Base-by-base conservation (phyloP, 768 basidiomycete species). In the Pilatotrama ljubarskyi region DNA sequence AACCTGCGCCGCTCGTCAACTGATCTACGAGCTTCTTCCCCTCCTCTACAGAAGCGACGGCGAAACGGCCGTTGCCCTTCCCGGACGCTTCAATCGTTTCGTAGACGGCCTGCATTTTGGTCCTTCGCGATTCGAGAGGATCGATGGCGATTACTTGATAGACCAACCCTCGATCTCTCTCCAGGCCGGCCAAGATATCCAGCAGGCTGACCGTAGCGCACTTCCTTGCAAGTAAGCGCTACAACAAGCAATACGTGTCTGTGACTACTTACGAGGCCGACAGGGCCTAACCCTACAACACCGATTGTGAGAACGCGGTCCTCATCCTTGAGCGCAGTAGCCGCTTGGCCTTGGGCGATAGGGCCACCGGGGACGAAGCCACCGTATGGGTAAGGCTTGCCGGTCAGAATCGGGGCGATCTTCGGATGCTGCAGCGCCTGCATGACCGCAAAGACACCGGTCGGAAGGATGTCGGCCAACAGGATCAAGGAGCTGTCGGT, bases 401-500 rank as follows among this genome's bases (percentile, higher is more conserved):
- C 84, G 0, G 79, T 83, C 49, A 89, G 64, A 24, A 87, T 76
- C 9, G 88, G 83, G 18, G 78, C 74, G 5, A 85, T 75, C 73
- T 91, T 92, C 4, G 88, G 85, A 66, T 92, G 89, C 58, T 84
- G 83, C 58, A 91, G 66, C 2, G 84, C 84, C 69, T 91, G 90
- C 58, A 85, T 68, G 2, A 86, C 86, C 9, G 90, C 90, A 66
- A 90, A 92, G 15, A 88, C 82, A 4, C 89, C 90, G 0, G 91
- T 92, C 3, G 91, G 91, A 14, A 91, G 78, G 66, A 91, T 90
- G 66, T 92, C 91, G 10, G 87, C 86, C 8, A 92, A 76, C 55
- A 92, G 75, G 20, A 92, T 78, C 44, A 91, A 75, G 1, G 88
- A 88, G 38, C 80, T 82, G 64, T 91, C 88, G 5, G 91, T 29